These are phyloP conservation scores for Thoreauomyces humboldtii DNA, from an alignment of 192 early-diverging fungal genomes.

Conservation along the genomic window DNA sequence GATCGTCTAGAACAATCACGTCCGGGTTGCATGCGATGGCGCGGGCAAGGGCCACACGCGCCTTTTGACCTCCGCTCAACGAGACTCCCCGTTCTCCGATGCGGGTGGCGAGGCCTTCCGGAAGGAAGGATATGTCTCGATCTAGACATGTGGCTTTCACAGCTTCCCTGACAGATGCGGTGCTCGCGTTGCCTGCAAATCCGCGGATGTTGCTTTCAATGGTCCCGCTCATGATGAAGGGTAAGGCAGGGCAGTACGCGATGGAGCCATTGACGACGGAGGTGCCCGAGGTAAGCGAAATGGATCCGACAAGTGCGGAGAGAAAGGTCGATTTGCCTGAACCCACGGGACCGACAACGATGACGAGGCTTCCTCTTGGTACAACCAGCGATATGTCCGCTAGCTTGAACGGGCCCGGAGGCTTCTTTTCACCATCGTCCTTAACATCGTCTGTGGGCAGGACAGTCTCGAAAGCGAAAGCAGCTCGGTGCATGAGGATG, in stretches of 20 bases:
- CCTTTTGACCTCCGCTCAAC: conserved; percentile 68
- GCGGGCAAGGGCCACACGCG: conserved; percentile 91
- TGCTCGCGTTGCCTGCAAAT: neutral
- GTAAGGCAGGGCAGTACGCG: conserved; percentile 40
- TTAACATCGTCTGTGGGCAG: neutral
- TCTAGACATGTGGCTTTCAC: conserved; percentile 30
- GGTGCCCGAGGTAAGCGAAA: conserved; percentile 54
- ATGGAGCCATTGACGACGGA: conserved; percentile 60
- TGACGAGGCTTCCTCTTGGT: conserved; percentile 48
- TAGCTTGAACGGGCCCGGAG: neutral
- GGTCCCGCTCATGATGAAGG: conserved; percentile 38
- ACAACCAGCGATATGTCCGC: conserved; percentile 29
- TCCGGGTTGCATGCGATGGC: conserved; percentile 63
- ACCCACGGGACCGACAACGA: conserved; percentile 63
- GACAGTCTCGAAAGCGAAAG: neutral
- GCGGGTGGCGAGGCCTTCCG: conserved; percentile 26
- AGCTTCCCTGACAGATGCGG: neutral
- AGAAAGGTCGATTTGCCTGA: conserved; percentile 64
- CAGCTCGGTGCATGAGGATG: neutral
- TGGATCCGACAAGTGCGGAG: conserved; percentile 62
- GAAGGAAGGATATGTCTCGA: conserved; percentile 29
- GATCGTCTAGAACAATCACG: conserved; percentile 43
- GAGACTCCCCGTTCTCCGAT: conserved; percentile 30
- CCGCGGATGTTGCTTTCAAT: conserved; percentile 39
- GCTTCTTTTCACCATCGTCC: neutral